These are phyloP conservation scores for Paramecium pentaurelia DNA, from an alignment of 73 alveolate genomes.

Conservation along the genomic window DNA sequence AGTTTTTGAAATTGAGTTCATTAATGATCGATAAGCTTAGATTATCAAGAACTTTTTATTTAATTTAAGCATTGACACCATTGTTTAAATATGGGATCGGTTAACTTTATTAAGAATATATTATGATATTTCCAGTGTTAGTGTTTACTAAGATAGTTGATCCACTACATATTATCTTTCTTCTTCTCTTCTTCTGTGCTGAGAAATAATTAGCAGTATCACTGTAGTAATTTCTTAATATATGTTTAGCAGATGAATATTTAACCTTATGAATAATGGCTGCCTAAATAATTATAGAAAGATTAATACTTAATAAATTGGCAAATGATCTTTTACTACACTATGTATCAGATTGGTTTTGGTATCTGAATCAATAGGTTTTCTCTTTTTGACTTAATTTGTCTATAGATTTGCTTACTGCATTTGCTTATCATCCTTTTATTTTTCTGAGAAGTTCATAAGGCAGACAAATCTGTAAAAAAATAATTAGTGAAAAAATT, in stretches of 20 bases:
- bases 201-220: neutral
- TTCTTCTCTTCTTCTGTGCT: neutral
- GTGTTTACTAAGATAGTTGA: neutral
- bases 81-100: neutral
- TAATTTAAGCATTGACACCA: neutral
- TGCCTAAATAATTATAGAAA: neutral
- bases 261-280: neutral
- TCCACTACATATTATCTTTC: neutral
- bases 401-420: neutral
- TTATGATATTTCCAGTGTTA: neutral
- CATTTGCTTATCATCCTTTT: neutral
- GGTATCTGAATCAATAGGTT: neutral
- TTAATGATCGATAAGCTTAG: neutral
- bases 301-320: neutral
- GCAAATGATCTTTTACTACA: neutral
- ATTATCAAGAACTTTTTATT: neutral
- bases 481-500: neutral
- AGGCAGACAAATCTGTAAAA: neutral
- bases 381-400: neutral
- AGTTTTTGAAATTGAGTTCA: neutral
- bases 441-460: neutral
- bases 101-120: neutral
- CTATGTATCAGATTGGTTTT: neutral
- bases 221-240: neutral
- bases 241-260: conserved; percentile 4